Conservation (phyloP, 169 alveolate genomes). For the Babesia gibsoni region DNA sequence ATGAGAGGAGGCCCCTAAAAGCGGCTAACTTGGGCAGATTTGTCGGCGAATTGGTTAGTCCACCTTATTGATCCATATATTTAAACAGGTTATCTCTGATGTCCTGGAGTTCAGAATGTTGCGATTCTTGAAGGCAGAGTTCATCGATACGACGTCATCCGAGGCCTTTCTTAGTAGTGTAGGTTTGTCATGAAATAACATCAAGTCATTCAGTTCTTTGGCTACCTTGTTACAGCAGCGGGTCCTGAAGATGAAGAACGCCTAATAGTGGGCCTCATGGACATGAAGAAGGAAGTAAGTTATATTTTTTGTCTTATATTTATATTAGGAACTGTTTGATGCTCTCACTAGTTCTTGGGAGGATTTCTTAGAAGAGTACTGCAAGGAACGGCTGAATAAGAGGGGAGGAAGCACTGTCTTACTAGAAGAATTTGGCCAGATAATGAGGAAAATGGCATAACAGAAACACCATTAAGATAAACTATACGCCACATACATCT, state of each 20-base stretch:
- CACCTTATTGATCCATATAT: not conserved
- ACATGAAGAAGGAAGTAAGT: slow-evolving; percentile 14
- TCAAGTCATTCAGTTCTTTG: not conserved
- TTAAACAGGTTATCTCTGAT: not conserved
- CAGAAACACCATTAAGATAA: too few relatives aligned
- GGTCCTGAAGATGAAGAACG: slow-evolving; percentile 19
- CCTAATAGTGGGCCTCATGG: slow-evolving; percentile 21
- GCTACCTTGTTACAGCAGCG: not conserved
- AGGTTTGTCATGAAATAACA: not conserved
- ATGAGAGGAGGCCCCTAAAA: slow-evolving; percentile 19
- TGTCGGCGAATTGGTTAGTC: not conserved
- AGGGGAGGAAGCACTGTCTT: not conserved
- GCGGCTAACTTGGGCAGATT: slow-evolving; percentile 1
- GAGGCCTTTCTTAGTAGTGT: slow-evolving; percentile 25
- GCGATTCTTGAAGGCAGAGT: slow-evolving; percentile 17
- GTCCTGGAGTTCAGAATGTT: slow-evolving; percentile 18
- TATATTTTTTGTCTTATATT: not conserved
- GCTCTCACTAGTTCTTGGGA: slow-evolving; percentile 9
- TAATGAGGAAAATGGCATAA: not conserved
- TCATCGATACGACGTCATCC: slow-evolving; percentile 3
- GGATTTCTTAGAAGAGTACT: slow-evolving; percentile 16
- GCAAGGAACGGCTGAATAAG: not conserved
- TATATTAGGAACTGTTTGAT: slow-evolving; percentile 25
- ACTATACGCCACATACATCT: too few relatives aligned
- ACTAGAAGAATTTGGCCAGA: slow-evolving; percentile 30